Conservation (phyloP, 1,284 basidiomycete species). For the Meira miltonrushii region DNA sequence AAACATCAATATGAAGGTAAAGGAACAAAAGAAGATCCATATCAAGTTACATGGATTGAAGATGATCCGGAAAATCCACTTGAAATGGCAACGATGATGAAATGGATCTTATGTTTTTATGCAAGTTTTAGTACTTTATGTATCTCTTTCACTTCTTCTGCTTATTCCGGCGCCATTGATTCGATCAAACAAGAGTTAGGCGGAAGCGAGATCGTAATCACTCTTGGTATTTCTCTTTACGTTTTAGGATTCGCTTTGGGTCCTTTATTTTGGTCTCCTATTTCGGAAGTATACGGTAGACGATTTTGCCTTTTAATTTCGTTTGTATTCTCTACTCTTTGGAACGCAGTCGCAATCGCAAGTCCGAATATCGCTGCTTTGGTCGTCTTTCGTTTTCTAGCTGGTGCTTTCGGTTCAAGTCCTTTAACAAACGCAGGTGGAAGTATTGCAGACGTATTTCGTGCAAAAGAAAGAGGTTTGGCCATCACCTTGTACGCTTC, state of each 20-base stretch:
- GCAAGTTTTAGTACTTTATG: conserved; percentile 43
- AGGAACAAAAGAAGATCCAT: conserved; percentile 54
- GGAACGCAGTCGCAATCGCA: conserved; percentile 4
- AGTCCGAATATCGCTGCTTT: conserved; percentile 60
- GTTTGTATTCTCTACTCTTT: conserved; percentile 53
- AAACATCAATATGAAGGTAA: conserved; percentile 51
- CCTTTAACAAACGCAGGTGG: conserved; percentile 58
- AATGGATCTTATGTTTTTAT: conserved; percentile 30
- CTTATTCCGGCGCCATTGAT: conserved; percentile 36
- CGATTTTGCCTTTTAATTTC: conserved; percentile 65
- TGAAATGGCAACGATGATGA: conserved; percentile 18
- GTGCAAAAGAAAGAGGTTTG: conserved; percentile 63
- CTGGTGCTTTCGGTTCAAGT: conserved; percentile 61
- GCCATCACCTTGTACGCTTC: conserved; percentile 67
- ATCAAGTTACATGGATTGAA: conserved; percentile 46
- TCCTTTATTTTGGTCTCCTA: conserved; percentile 61
- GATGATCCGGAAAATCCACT: conserved; percentile 37
- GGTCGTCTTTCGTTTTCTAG: conserved; percentile 66
- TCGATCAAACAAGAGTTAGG: conserved; percentile 28
- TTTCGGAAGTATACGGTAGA: conserved; percentile 60
- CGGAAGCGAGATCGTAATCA: conserved; percentile 55
- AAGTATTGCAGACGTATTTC: conserved; percentile 63
- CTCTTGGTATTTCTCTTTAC: conserved; percentile 67
- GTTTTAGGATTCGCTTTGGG: conserved; percentile 60
- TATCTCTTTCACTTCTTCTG: conserved; percentile 34